Evolutionary conservation across 768 basidiomycete genomes (phyloP).

Genomic region (Trametes cubensis): DNA sequence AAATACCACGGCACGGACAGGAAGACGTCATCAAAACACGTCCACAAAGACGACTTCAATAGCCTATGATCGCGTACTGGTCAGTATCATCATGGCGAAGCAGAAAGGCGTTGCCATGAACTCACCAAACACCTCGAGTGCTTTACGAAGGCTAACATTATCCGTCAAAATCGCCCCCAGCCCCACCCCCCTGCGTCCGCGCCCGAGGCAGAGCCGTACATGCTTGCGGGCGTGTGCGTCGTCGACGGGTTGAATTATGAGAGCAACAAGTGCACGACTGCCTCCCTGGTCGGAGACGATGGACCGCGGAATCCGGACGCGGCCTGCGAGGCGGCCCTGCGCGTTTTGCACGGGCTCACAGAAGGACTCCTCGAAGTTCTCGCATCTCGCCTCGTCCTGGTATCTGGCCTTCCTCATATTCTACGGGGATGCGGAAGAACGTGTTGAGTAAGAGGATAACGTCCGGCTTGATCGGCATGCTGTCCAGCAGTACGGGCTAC

Average conservation of each 20-base stretch:
- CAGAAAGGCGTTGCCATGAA: constrained; percentile 32
- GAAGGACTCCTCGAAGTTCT: constrained; percentile 95
- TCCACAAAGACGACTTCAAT: constrained; percentile 35
- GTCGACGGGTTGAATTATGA: constrained; percentile 97
- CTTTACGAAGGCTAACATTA: constrained; percentile 97
- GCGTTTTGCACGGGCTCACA: constrained; percentile 88
- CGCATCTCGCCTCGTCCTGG: constrained; percentile 98
- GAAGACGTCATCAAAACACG: constrained; percentile 19
- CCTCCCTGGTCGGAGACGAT: constrained; percentile 98
- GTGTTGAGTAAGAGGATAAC: constrained; percentile 96
- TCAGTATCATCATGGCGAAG: background rate
- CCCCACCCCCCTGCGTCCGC: constrained; percentile 75
- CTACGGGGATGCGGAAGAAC: constrained; percentile 99
- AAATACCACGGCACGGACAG: constrained; percentile 1
- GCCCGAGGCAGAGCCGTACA: constrained; percentile 80
- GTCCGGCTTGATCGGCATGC: constrained; percentile 96
- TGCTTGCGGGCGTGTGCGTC: constrained; percentile 90
- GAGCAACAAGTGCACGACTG: constrained; percentile 94
- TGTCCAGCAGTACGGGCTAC: constrained; percentile 94
- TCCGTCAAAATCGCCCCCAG: constrained; percentile 99
- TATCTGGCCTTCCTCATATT: constrained; percentile 98
- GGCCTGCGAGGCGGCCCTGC: constrained; percentile 92
- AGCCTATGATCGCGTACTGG: constrained; percentile 43
- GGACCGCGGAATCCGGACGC: constrained; percentile 96
- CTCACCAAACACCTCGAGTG: constrained; percentile 91